Base-by-base conservation (phyloP, 2,329 filamentous ascomycete genomes). In the Emmonsia crescens region DNA sequence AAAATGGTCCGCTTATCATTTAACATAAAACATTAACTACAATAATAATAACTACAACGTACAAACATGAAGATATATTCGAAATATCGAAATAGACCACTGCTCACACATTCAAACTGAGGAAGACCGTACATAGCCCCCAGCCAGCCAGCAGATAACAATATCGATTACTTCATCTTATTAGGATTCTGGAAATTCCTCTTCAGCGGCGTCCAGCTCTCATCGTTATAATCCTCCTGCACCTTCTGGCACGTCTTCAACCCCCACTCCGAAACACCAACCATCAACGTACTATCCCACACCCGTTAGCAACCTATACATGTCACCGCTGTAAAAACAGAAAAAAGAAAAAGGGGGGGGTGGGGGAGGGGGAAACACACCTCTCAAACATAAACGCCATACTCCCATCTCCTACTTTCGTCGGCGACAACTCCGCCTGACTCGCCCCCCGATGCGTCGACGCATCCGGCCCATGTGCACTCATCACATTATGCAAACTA, bases 141-240 rank as follows among this genome's bases (percentile, higher is more conserved):
- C n/a, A n/a, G n/a, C n/a, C n/a, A n/a, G n/a, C n/a, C n/a, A n/a
- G n/a, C n/a, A n/a, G n/a, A n/a, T n/a, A n/a, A n/a, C n/a, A n/a
- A n/a, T n/a, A n/a, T n/a, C n/a, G n/a, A n/a, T n/a, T 54, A 54
- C 24, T 71, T 68, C 63, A 73, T 68, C 68, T 79, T 78, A 64
- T 79, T 77, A 21, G 80, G 80, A 69, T 78, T 77, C 70, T 78
- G 77, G 65, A 86, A 89, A 70, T 88, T 83, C 51, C 85, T 80
- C 73, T 83, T 83, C 59, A 89, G 76, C 0, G 82, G 82, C 33
- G 80, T 85, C 91, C 91, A 96, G 72, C 89, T 92, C 78, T 95
- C 88, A 62, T 86, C 84, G 71, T 85, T 91, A 70, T 94, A 95
- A 61, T 83, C 83, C 66, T 84, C 80, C 76, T 89, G 87, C 48